Evolutionary conservation across 2,329 filamentous ascomycete species (phyloP).

Genomic region (Botryotinia globosa): DNA sequence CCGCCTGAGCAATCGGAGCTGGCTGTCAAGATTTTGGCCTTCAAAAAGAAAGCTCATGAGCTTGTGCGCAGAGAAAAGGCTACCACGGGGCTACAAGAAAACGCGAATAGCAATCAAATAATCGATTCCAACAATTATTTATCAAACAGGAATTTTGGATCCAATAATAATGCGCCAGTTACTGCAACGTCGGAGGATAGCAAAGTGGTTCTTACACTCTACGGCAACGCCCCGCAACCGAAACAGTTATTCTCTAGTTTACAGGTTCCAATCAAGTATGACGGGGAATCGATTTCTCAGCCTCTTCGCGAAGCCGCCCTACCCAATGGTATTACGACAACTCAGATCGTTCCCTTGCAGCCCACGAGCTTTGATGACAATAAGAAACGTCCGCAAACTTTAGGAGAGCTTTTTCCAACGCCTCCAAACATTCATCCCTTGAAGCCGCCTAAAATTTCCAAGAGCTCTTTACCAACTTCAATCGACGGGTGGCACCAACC

Average conservation of each 20-base stretch:
- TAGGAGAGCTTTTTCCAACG: constrained; percentile 72
- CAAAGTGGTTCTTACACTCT: constrained; percentile 69
- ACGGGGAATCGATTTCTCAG: constrained; percentile 37
- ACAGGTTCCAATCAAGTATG: constrained; percentile 50
- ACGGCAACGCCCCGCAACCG: constrained; percentile 69
- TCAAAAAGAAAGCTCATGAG: constrained; percentile 61
- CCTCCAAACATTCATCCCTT: constrained; percentile 62
- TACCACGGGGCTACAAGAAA: constrained; percentile 45
- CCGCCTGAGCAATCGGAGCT: constrained; percentile 30
- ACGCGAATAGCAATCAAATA: constrained; percentile 34
- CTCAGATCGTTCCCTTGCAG: constrained; percentile 59
- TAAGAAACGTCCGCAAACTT: constrained; percentile 57
- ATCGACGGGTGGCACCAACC: constrained; percentile 49
- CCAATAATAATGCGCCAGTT: constrained; percentile 33
- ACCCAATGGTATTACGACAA: constrained; percentile 71
- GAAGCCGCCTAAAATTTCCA: constrained; percentile 69
- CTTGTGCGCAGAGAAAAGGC: constrained; percentile 61
- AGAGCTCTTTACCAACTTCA: constrained; percentile 59
- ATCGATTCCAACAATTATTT: constrained; percentile 21
- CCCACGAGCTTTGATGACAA: constrained; percentile 43
- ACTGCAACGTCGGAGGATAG: constrained; percentile 45
- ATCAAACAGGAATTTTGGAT: constrained; percentile 25
- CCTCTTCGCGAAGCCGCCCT: constrained; percentile 63
- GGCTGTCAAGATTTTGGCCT: constrained; percentile 39
- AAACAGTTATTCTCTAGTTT: constrained; percentile 86